phyloP scores from a whole-genome alignment of 768 basidiomycete genomes.

The Paxillus rubicundulus region DNA sequence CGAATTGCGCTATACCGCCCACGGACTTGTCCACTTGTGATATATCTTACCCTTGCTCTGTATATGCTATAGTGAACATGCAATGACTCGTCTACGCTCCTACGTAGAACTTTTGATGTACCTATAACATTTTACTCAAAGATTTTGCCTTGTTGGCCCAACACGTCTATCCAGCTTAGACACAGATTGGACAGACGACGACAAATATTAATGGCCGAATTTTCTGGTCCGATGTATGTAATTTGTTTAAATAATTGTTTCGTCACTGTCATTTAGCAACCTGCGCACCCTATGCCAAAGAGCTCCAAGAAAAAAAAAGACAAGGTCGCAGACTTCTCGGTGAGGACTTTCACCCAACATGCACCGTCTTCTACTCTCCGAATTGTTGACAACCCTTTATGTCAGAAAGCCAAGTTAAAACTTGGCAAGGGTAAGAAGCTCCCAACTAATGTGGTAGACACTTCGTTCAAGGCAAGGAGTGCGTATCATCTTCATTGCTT shows the following conservation, averaged over 20 bases:
- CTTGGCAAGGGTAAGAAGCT: conserved; percentile 91
- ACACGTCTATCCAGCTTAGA: too few species aligned
- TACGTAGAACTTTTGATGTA: too few species aligned
- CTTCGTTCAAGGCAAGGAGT: conserved; percentile 95
- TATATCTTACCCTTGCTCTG: background rate
- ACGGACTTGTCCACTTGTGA: background rate
- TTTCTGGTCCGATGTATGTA: too few species aligned
- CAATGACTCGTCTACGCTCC: too few species aligned
- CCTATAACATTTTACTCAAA: too few species aligned
- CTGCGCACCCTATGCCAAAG: conserved; percentile 63
- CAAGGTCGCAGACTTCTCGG: conserved; percentile 85
- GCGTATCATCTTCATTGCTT: conserved; percentile 29
- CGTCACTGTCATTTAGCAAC: too few species aligned
- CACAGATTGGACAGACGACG: too few species aligned
- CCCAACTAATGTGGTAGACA: conserved; percentile 86
- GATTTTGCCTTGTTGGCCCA: too few species aligned
- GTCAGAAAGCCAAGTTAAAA: conserved; percentile 98
- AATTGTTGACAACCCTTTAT: background rate
- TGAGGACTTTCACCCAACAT: conserved; percentile 28
- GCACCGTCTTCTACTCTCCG: background rate
- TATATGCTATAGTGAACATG: too few species aligned
- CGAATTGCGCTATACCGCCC: background rate
- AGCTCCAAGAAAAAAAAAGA: conserved; percentile 83
- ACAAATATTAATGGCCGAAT: too few species aligned
- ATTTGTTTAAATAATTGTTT: too few species aligned